phyloP scores from a whole-genome alignment of 2,329 filamentous ascomycete species.

The Purpureocillium takamizusanense region DNA sequence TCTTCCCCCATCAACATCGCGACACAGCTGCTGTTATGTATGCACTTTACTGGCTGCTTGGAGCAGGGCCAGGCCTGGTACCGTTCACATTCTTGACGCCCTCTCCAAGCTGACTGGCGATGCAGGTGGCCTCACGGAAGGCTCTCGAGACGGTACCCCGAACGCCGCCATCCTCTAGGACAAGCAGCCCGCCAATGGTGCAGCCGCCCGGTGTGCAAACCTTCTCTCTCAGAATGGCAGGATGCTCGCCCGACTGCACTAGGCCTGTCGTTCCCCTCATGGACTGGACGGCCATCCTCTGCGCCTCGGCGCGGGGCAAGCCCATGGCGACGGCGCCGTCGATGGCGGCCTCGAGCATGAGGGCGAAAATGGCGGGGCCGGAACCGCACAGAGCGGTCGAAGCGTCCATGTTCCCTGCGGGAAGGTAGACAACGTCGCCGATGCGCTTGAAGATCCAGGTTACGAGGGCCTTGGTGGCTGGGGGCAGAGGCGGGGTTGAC shows the following conservation, averaged over 20 bases:
- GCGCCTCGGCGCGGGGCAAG: conserved; percentile 61
- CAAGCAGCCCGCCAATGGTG: conserved; percentile 65
- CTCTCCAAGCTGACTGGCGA: conserved; percentile 53
- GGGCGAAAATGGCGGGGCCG: conserved; percentile 66
- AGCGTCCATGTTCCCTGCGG: conserved; percentile 60
- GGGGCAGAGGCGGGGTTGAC: conserved; percentile 46
- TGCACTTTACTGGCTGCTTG: conserved; percentile 6
- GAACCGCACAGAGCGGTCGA: conserved; percentile 66
- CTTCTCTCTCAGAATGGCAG: conserved; percentile 64
- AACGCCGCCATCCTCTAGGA: conserved; percentile 64
- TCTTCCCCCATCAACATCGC: too few species aligned
- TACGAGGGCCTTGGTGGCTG: conserved; percentile 46
- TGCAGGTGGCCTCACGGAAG: conserved; percentile 60
- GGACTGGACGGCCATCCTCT: conserved; percentile 69
- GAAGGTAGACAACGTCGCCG: conserved; percentile 60
- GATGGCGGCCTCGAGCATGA: conserved; percentile 66
- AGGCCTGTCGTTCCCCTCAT: conserved; percentile 66
- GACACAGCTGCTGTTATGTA: too few species aligned
- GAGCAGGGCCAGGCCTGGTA: conserved; percentile 14
- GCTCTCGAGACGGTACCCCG: conserved; percentile 59
- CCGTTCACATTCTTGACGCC: conserved; percentile 28
- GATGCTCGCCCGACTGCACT: conserved; percentile 64
- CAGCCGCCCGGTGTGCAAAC: conserved; percentile 72
- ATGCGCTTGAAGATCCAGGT: conserved; percentile 72
- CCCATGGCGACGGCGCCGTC: conserved; percentile 77